Percentiles rank a stretch among this genome's conserved stretches.
Conservation (phyloP, 495 filamentous ascomycete genomes). For the Penicillium mononematosum region DNA sequence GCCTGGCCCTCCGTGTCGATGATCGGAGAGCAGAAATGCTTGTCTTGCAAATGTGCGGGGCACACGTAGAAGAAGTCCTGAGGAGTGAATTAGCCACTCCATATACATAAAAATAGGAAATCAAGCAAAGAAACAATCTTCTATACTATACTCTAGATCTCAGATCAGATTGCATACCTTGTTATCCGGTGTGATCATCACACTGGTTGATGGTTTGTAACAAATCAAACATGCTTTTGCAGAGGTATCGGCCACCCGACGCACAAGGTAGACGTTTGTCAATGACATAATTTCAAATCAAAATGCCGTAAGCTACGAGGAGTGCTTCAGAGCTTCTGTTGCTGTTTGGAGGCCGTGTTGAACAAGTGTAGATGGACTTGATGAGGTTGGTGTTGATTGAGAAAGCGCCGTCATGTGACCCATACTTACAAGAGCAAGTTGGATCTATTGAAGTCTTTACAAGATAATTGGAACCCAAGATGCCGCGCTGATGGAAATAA, state of each 20-base stretch:
- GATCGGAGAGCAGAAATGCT: constrained; percentile 75
- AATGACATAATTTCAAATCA: constrained; percentile 49
- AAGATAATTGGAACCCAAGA: background rate
- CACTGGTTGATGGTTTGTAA: constrained; percentile 81
- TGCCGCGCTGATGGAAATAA: background rate
- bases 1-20: constrained; percentile 73
- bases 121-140: background rate
- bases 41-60: constrained; percentile 78
- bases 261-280: constrained; percentile 80
- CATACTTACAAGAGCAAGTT: background rate
- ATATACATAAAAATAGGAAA: background rate
- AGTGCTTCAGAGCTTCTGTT: background rate
- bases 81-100: constrained; percentile 1
- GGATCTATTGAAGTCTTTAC: background rate
- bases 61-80: constrained; percentile 97
- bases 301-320: background rate
- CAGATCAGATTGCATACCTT: constrained; percentile 55
- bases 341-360: background rate
- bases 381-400: constrained; percentile 14
- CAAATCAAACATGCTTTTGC: constrained; percentile 86
- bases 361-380: constrained; percentile 2
- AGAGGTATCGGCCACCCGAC: constrained; percentile 80
- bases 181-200: constrained; percentile 85
- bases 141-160: background rate
- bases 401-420: constrained; percentile 19